Percentiles rank a stretch among this genome's conserved stretches.
These are phyloP conservation scores for Blepharisma japonicum DNA, from an alignment of 73 alveolate genomes.

Conservation along the genomic window DNA sequence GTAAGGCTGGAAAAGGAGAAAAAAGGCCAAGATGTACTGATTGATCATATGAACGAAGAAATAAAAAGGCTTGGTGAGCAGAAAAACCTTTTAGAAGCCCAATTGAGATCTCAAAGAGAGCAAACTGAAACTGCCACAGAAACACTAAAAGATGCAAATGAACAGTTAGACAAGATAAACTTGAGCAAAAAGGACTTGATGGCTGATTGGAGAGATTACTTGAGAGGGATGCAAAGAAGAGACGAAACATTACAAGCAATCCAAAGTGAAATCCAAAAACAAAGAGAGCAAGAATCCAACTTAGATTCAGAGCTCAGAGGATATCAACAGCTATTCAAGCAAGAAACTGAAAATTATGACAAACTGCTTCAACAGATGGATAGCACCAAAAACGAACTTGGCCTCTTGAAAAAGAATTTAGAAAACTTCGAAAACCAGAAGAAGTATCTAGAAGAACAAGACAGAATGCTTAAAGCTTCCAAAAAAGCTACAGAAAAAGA, in stretches of 20 bases:
- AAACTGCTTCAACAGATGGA: constrained; percentile 75
- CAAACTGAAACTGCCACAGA: constrained; percentile 87
- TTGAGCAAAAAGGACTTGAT: constrained; percentile 76
- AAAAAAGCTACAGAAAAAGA: constrained; percentile 85
- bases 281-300: constrained; percentile 39
- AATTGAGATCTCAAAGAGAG: constrained; percentile 68
- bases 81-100: constrained; percentile 71
- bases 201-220: constrained; percentile 76
- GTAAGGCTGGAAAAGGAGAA: constrained; percentile 77
- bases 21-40: constrained; percentile 77
- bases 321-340: constrained; percentile 48
- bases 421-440: constrained; percentile 78
- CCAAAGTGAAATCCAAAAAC: constrained; percentile 59
- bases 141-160: constrained; percentile 87
- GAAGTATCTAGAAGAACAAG: constrained; percentile 77
- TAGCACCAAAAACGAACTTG: constrained; percentile 76
- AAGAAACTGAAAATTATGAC: constrained; percentile 86
- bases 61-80: constrained; percentile 74
- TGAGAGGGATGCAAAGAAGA: constrained; percentile 67
- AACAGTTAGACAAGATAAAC: constrained; percentile 74
- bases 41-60: constrained; percentile 86
- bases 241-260: constrained; percentile 70
- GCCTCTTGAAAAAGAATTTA: constrained; percentile 56
- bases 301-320: constrained; percentile 60
- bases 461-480: constrained; percentile 73